Evolutionary conservation across 176 grass and related monocot genomes (phyloP).

Genomic region (sorghum (Sorghum bicolor)): DNA sequence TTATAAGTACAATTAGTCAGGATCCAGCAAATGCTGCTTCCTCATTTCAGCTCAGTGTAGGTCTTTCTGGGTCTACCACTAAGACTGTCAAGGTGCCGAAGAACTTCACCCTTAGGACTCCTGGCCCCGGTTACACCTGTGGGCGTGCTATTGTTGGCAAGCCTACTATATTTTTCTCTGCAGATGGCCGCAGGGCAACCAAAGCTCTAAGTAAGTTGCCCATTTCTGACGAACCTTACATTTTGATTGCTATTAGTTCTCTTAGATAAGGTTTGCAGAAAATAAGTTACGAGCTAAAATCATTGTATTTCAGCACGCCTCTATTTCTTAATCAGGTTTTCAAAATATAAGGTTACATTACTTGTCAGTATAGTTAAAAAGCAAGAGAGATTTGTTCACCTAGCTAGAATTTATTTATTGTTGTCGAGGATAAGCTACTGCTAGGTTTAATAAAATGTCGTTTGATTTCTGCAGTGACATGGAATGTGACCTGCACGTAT

Average conservation of each 20-base stretch:
- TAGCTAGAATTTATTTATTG: not conserved
- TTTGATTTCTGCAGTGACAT: slow-evolving; percentile 67
- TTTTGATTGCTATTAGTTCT: slow-evolving; percentile 17
- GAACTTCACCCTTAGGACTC: slow-evolving; percentile 77
- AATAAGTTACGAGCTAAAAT: not conserved
- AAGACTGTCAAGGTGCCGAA: slow-evolving; percentile 69
- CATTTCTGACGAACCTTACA: slow-evolving; percentile 5
- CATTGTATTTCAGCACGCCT: not conserved
- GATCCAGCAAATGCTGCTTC: slow-evolving; percentile 62
- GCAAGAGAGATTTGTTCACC: not conserved
- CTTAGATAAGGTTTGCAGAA: not conserved
- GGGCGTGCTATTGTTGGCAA: slow-evolving; percentile 51
- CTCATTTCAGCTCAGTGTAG: slow-evolving; percentile 81
- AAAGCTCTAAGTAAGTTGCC: slow-evolving; percentile 73
- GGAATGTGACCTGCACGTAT: slow-evolving; percentile 91
- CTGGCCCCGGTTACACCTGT: slow-evolving; percentile 84
- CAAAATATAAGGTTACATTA: not conserved
- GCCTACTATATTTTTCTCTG: slow-evolving; percentile 47
- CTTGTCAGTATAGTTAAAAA: not conserved
- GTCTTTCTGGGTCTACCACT: slow-evolving; percentile 70
- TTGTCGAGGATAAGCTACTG: not conserved
- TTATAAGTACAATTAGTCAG: slow-evolving; percentile 61
- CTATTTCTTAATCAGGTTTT: not conserved
- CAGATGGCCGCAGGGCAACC: slow-evolving; percentile 67
- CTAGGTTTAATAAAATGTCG: not conserved